Conservation (phyloP, 208 protist species). For the Blechomonas ayalai region DNA sequence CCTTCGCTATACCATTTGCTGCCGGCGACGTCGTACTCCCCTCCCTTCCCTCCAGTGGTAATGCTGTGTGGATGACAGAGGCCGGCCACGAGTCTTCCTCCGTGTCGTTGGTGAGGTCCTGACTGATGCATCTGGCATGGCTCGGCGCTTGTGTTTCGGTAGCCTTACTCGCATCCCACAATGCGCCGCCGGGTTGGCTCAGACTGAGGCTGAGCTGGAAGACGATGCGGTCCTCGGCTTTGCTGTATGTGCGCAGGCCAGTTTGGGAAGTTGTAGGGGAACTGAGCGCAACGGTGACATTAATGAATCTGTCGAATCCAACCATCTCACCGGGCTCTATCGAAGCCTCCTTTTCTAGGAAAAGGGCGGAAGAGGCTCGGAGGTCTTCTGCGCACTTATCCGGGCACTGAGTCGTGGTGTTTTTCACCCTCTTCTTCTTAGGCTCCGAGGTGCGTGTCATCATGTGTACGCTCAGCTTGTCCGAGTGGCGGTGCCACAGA, state of each 20-base stretch:
- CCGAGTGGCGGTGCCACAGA: slow-evolving; percentile 60
- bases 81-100: slow-evolving; percentile 1
- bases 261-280: slow-evolving; percentile 33
- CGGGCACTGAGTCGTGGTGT: slow-evolving; percentile 3
- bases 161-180: slow-evolving; percentile 3
- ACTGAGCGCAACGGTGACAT: slow-evolving; percentile 27
- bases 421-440: slow-evolving; percentile 64
- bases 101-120: slow-evolving; percentile 4
- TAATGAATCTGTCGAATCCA: slow-evolving; percentile 53
- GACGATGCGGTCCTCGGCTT: slow-evolving; percentile 48
- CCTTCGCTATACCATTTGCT: slow-evolving; percentile 2
- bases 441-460: slow-evolving; percentile 57
- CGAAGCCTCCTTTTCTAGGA: slow-evolving; percentile 38
- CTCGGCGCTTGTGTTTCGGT: slow-evolving; percentile 4
- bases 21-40: not conserved
- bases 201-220: slow-evolving; percentile 64
- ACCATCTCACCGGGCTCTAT: slow-evolving; percentile 49
- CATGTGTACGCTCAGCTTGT: slow-evolving; percentile 27
- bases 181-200: slow-evolving; percentile 16
- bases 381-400: slow-evolving; percentile 6
- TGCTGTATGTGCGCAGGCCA: slow-evolving; percentile 70
- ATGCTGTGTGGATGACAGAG: slow-evolving; percentile 3
- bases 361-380: slow-evolving; percentile 32
- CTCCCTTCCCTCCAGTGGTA: too few relatives aligned
- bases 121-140: slow-evolving; percentile 9